Percentiles rank a stretch among this genome's conserved stretches.
These are phyloP conservation scores for Paraconiothyrium brasiliense DNA, from an alignment of 2,329 filamentous ascomycete species.

Conservation along the genomic window DNA sequence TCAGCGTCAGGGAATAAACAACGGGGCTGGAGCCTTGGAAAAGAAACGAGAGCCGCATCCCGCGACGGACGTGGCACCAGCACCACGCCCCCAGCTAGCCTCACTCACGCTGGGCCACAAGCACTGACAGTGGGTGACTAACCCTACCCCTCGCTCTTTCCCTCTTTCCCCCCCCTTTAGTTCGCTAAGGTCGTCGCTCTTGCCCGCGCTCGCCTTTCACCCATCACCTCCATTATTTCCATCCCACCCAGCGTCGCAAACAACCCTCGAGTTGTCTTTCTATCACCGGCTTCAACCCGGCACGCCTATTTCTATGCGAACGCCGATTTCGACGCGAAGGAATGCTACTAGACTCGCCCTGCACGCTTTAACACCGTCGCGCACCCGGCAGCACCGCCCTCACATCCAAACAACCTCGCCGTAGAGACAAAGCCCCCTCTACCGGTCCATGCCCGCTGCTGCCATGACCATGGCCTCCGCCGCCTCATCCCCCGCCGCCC, in stretches of 20 bases:
- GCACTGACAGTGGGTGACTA: slow-evolving; percentile 14
- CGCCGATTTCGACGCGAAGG: slow-evolving; percentile 38
- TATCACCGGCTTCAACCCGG: slow-evolving; percentile 34
- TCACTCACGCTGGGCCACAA: not conserved
- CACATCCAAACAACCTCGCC: slow-evolving; percentile 24
- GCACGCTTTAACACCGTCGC: slow-evolving; percentile 49
- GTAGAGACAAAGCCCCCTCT: slow-evolving; percentile 15
- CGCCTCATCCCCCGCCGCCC: slow-evolving; percentile 72
- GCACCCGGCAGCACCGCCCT: slow-evolving; percentile 41
- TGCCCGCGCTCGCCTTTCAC: slow-evolving; percentile 25
- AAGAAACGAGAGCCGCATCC: slow-evolving; percentile 13
- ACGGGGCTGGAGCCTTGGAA: slow-evolving; percentile 6
- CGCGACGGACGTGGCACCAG: slow-evolving; percentile 21
- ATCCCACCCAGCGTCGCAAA: slow-evolving; percentile 30
- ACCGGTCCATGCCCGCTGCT: slow-evolving; percentile 70
- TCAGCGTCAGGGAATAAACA: slow-evolving; percentile 14
- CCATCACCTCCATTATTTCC: slow-evolving; percentile 24
- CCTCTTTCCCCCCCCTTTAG: slow-evolving; percentile 21
- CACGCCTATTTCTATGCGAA: slow-evolving; percentile 33
- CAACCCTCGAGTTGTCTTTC: slow-evolving; percentile 8
- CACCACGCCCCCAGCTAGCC: slow-evolving; percentile 19
- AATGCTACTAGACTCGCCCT: slow-evolving; percentile 22
- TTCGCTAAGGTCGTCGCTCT: slow-evolving; percentile 31
- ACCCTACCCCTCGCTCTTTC: slow-evolving; percentile 17
- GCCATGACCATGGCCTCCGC: slow-evolving; percentile 70